Evolutionary conservation across 257 asterid species (phyloP), one percentile per base, ranked within the genome.

Genomic region (Verbascum thapsus): DNA sequence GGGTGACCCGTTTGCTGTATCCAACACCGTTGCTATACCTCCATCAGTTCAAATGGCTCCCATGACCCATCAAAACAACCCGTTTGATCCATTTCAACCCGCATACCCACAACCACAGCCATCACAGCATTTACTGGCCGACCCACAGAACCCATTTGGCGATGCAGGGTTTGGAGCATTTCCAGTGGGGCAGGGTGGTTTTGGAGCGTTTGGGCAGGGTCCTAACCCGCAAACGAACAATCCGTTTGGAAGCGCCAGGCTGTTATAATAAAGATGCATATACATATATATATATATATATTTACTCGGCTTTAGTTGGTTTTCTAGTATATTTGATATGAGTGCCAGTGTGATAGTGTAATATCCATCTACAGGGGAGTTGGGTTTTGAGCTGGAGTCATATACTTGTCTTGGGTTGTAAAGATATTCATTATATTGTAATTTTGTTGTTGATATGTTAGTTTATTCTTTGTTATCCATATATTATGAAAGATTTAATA

Each of bases 141-240:
- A 69, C 56, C 85, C 80, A 12, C 96, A 78, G 44, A 92, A 89
- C 64, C 98, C 98, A 15, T 89, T 92, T 50, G 86, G 90, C 0
- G 96, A 88, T 72, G 32, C 80, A 2, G 91, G 85, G 12, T 86
- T 82, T 43, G 88, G 77, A 13, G 78, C 88, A 0, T 91, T 84
- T 68, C 94, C 96, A 7, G 72, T 34, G 34, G 71, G 76, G 32
- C 63, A 72, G n/a, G n/a, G n/a, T n/a, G n/a, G 78, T n/a, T 79
- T 76, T 37, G 77, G 69, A 12, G 76, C 81, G 3, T 82, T 74
- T 72, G 81, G 83, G 13, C 52, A 65, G n/a, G 79, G 10, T 30
- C 61, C 78, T n/a, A 85, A 82, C 37, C 81, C 71, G 4, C 85
- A 79, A 43, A 39, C 81, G 7, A 64, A 71, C 37, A 82, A 82